phyloP scores from a whole-genome alignment of 2,329 filamentous ascomycete genomes.

The Shiraia bambusicola region DNA sequence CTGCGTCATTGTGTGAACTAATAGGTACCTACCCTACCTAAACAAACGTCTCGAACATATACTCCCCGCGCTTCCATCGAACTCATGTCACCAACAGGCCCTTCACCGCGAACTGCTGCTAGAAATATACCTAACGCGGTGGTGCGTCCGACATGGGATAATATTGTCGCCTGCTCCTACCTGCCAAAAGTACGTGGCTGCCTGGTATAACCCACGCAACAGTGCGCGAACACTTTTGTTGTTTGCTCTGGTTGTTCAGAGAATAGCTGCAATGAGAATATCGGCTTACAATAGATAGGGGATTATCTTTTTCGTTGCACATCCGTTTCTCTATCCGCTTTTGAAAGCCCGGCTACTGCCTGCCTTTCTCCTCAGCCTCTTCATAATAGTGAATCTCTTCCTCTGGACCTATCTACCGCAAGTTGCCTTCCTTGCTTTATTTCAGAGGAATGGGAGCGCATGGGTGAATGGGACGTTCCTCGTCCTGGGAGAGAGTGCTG shows the following conservation, averaged over 20 bases:
- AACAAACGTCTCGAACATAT: conserved; percentile 1
- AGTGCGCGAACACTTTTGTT: no score
- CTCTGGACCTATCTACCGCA: conserved; percentile 86
- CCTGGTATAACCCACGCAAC: no score
- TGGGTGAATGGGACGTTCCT: conserved; percentile 87
- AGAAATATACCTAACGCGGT: conserved; percentile 28
- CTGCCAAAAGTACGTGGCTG: conserved; percentile 30
- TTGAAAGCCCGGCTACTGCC: conserved; percentile 77
- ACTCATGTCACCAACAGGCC: conserved; percentile 24
- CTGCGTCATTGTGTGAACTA: no score
- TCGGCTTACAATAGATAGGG: conserved; percentile 53
- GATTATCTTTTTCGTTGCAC: conserved; percentile 76
- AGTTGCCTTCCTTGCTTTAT: conserved; percentile 83
- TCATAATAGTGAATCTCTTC: conserved; percentile 85
- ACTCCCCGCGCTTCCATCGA: background rate
- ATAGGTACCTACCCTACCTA: conserved; percentile 6
- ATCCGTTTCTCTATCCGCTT: conserved; percentile 80
- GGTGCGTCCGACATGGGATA: conserved; percentile 31
- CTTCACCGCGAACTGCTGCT: conserved; percentile 39
- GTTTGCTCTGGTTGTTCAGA: no score
- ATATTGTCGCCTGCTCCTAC: conserved; percentile 30
- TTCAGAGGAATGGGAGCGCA: conserved; percentile 77
- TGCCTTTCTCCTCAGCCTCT: conserved; percentile 74
- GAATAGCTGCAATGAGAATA: background rate
- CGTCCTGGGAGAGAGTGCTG: conserved; percentile 68